Conservation (phyloP, 2,329 filamentous ascomycete species). For the Penicillium sp. region DNA sequence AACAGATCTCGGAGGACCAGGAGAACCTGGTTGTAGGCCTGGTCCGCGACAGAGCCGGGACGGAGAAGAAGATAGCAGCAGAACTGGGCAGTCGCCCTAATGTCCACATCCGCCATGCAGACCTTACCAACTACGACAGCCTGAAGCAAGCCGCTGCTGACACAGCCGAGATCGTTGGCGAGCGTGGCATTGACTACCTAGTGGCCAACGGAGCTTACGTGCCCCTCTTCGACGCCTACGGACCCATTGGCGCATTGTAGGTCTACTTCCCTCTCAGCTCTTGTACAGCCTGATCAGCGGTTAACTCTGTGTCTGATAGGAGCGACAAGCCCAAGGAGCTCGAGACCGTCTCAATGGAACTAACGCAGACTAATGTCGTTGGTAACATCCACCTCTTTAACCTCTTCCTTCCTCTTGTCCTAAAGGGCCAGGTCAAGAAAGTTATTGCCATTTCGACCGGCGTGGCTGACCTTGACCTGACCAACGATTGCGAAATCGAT, state of each 20-base stretch:
- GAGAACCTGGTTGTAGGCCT: slow-evolving; percentile 6
- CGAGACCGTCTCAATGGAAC: neutral
- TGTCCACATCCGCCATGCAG: neutral
- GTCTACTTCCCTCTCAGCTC: neutral
- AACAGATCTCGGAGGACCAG: neutral
- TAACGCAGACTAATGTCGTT: neutral
- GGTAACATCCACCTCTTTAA: neutral
- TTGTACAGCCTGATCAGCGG: neutral
- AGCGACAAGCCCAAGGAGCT: neutral
- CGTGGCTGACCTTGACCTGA: slow-evolving; percentile 32
- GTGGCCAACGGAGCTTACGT: neutral
- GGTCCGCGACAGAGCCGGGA: slow-evolving; percentile 7
- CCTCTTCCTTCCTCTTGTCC: slow-evolving; percentile 37
- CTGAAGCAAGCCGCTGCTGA: neutral
- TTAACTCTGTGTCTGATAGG: neutral
- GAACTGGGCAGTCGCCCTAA: neutral
- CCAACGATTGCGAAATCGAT: slow-evolving; percentile 22
- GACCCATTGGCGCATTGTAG: neutral
- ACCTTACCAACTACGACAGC: neutral
- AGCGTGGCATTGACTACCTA: neutral
- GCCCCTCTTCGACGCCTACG: neutral
- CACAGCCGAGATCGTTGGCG: neutral
- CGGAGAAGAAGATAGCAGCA: neutral
- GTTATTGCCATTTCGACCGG: slow-evolving; percentile 41
- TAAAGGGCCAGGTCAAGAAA: slow-evolving; percentile 42